These are phyloP conservation scores for Backusella psychrophila DNA, from an alignment of 192 early-diverging fungal genomes.

Conservation along the genomic window DNA sequence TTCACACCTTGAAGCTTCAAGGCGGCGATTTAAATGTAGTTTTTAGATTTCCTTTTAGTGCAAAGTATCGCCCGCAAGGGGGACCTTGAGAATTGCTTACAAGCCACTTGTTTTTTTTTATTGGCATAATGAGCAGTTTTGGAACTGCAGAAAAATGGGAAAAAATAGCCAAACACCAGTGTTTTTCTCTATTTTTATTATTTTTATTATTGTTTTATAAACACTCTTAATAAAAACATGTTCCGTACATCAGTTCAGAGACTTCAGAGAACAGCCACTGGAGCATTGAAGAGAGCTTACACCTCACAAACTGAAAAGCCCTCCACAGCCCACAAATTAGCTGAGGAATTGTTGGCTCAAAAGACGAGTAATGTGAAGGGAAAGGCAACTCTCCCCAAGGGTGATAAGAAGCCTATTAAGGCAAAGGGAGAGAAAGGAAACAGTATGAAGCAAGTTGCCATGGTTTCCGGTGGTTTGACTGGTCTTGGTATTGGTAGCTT, in stretches of 20 bases:
- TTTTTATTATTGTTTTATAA: not conserved
- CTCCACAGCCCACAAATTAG: slow-evolving; percentile 34
- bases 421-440: slow-evolving; percentile 38
- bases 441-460: slow-evolving; percentile 36
- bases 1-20: not conserved
- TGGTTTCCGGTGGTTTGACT: slow-evolving; percentile 33
- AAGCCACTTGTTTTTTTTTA: not conserved
- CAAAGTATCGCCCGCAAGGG: not conserved
- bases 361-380: slow-evolving; percentile 34
- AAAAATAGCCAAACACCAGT: not conserved
- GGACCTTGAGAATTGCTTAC: not conserved
- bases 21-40: not conserved
- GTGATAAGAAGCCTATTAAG: slow-evolving; percentile 52
- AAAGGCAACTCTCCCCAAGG: slow-evolving; percentile 47
- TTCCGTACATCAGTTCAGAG: not conserved
- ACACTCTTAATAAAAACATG: slow-evolving; percentile 1
- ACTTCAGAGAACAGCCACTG: not conserved
- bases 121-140: not conserved
- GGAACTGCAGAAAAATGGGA: not conserved
- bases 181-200: not conserved
- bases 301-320: slow-evolving; percentile 2
- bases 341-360: slow-evolving; percentile 43
- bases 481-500: slow-evolving; percentile 35
- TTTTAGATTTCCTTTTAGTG: not conserved
- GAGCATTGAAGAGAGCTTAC: slow-evolving; percentile 8